Evolutionary conservation across 163 green algal species (phyloP).

Genomic region (Chlamydomonas reinhardtii): DNA sequence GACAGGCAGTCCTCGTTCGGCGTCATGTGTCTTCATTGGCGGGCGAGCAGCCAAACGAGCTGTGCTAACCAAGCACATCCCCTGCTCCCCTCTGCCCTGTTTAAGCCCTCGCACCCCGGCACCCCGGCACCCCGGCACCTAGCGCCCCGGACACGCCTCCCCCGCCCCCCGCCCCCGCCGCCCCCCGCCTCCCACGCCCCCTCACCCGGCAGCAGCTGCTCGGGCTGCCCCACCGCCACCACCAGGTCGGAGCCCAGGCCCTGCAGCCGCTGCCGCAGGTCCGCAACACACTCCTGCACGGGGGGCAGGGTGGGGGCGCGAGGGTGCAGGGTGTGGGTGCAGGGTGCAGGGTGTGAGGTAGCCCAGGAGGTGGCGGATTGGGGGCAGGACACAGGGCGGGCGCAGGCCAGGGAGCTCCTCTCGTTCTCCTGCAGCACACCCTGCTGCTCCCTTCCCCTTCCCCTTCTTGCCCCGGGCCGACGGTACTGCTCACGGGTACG

Average conservation of each 20-base stretch:
- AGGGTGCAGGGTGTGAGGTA: no score
- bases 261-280: slow-evolving; percentile 49
- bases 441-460: no score
- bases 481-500: no score
- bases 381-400: no score
- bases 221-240: slow-evolving; percentile 79
- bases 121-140: background rate
- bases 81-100: background rate
- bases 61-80: no score
- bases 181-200: background rate
- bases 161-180: background rate
- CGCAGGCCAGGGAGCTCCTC: no score
- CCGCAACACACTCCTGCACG: background rate
- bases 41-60: no score
- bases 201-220: slow-evolving; percentile 78
- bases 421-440: no score
- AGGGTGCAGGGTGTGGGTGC: background rate
- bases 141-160: background rate
- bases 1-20: no score
- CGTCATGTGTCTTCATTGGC: no score
- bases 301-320: background rate
- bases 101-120: background rate
- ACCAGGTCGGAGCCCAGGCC: slow-evolving; percentile 83
- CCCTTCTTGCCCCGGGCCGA: no score
- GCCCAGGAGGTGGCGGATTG: no score